Percentiles rank a stretch among this genome's conserved stretches.
These are phyloP conservation scores for Inosperma sp. DNA, from an alignment of 768 basidiomycete genomes.

Conservation along the genomic window DNA sequence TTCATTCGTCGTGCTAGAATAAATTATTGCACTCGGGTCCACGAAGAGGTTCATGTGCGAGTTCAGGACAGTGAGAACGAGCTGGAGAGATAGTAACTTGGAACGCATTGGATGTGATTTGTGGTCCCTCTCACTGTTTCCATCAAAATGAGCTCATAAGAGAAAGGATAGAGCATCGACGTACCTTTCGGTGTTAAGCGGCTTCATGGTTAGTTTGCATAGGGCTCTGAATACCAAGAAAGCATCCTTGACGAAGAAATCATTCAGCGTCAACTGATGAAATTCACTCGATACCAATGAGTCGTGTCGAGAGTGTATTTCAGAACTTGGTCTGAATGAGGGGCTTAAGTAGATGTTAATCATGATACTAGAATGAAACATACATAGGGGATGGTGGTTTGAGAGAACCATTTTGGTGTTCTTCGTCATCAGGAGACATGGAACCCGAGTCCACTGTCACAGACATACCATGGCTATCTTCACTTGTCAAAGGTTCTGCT, in stretches of 20 bases:
- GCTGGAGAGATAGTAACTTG: slow-evolving; percentile 89
- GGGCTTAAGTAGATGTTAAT: no score
- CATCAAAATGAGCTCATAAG: slow-evolving; percentile 7
- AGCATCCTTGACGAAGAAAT: slow-evolving; percentile 94
- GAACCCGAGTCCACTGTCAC: no score
- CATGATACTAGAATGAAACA: background rate
- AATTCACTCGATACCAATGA: slow-evolving; percentile 29
- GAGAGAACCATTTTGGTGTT: no score
- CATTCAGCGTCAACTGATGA: slow-evolving; percentile 64
- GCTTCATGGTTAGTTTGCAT: slow-evolving; percentile 98
- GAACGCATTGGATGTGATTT: slow-evolving; percentile 98
- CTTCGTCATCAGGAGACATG: no score
- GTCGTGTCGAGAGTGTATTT: slow-evolving; percentile 33
- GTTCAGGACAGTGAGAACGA: slow-evolving; percentile 87
- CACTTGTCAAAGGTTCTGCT: no score
- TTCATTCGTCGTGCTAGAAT: slow-evolving; percentile 84
- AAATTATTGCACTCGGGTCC: slow-evolving; percentile 84
- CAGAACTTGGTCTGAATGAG: slow-evolving; percentile 31
- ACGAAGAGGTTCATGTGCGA: slow-evolving; percentile 89
- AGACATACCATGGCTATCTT: no score
- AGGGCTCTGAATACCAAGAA: slow-evolving; percentile 96
- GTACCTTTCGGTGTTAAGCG: slow-evolving; percentile 88
- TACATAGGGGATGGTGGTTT: slow-evolving; percentile 22
- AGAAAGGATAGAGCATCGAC: slow-evolving; percentile 15
- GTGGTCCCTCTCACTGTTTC: slow-evolving; percentile 81